These are phyloP conservation scores for Pelargonium nanum DNA, from an alignment of 345 rosid genomes.

Conservation along the genomic window DNA sequence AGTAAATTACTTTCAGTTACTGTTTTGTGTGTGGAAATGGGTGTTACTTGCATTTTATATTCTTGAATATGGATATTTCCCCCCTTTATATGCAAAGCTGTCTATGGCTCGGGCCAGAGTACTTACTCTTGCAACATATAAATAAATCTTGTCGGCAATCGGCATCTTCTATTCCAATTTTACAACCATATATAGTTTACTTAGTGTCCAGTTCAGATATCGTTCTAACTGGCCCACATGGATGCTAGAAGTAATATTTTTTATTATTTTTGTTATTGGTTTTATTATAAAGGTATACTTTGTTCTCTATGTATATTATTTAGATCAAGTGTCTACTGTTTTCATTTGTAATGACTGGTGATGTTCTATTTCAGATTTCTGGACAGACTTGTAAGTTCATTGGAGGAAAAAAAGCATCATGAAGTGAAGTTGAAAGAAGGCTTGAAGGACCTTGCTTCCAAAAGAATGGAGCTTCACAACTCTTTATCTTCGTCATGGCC, in stretches of 20 bases:
- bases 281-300: no score
- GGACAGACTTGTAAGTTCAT: slow-evolving; percentile 65
- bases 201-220: no score
- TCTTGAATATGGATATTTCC: background rate
- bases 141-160: no score
- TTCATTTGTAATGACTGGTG: background rate
- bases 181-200: no score
- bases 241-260: no score
- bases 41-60: background rate
- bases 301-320: background rate
- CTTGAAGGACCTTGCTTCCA: slow-evolving; percentile 64
- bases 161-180: no score
- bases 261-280: no score
- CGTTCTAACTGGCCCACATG: no score
- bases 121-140: no score
- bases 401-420: slow-evolving; percentile 85
- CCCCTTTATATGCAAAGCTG: background rate
- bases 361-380: slow-evolving; percentile 50
- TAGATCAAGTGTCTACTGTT: background rate
- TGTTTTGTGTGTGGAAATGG: background rate
- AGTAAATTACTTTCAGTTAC: background rate
- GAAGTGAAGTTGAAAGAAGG: slow-evolving; percentile 73
- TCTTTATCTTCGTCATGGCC: slow-evolving; percentile 88
- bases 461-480: slow-evolving; percentile 87
- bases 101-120: no score